Base-by-base conservation (phyloP, 1,284 basidiomycete genomes). In the Apiotrichum porosum region DNA sequence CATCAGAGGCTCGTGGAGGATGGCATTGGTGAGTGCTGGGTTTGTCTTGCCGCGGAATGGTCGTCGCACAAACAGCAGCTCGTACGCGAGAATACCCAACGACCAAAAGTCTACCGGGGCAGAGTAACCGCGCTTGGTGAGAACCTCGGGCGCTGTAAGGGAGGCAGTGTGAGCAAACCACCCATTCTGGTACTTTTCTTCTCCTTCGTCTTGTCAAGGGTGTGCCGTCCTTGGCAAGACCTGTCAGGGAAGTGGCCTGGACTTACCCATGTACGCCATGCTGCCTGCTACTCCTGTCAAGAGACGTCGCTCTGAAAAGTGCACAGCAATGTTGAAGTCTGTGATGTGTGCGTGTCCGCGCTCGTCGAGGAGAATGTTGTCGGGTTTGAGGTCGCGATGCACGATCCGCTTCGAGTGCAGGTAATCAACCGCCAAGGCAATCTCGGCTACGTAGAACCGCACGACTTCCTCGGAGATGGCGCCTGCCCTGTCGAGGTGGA, bases 311-410 rank as follows among this genome's bases (percentile, higher is more conserved):
- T 90, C 85, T 8, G 91, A 92, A 69, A 90, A 97, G 72, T 97
- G 94, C 9, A 97, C 92, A 14, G 93, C 94, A 59, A 97, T 92
- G 69, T 98, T 98, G 77, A 98, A 95, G 74, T 97, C 94, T 14
- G 94, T 97, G 56, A 98, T 79, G 68, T 97, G 93, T 0, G 90
- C 94, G 68, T 98, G 93, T 0, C 94, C 94, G 60, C 80, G 77
- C 37, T 87, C 83, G 72, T 97, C 94, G 34, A 98, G 79, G 12
- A 98, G 79, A 56, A 98, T 87, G 68, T 98, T 97, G 71, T 98
- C 94, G 1, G 94, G 94, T 70, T 98, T 97, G 53, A 98, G 73
- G 71, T 97, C 93, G 22, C 91, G 83, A 73, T 98, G 94, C 44
- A 97, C 88, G 63, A 98, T 98, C 45, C 85, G 83, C 58, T 91